These are phyloP conservation scores for Vaccinium myrtillus DNA, from an alignment of 148 eudicot species.

Conservation along the genomic window DNA sequence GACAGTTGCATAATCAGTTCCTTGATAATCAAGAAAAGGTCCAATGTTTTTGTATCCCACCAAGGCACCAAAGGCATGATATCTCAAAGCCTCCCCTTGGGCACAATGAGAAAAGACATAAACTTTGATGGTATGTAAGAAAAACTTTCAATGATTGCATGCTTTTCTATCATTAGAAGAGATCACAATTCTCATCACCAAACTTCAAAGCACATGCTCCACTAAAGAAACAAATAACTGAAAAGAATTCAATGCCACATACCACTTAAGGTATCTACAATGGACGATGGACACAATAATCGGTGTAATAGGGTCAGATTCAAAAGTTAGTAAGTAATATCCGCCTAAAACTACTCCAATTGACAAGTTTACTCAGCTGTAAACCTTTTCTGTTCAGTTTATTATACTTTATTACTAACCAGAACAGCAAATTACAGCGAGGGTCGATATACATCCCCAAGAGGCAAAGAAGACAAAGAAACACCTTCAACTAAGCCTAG, in stretches of 20 bases:
- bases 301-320: not conserved
- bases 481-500: not conserved
- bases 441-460: not conserved
- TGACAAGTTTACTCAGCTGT: not conserved
- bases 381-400: not conserved
- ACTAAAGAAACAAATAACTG: not conserved
- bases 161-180: not conserved
- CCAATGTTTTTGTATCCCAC: not conserved
- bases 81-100: not conserved
- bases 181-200: not conserved
- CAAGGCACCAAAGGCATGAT: not conserved
- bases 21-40: not conserved
- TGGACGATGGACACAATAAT: not conserved
- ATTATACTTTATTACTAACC: not conserved
- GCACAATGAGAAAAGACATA: not conserved
- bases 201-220: not conserved
- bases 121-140: not conserved
- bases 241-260: not conserved
- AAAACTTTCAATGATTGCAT: not conserved
- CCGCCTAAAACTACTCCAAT: not conserved
- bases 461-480: not conserved
- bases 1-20: not conserved
- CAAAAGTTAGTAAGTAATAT: not conserved
- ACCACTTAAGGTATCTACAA: not conserved
- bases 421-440: not conserved